Percentiles rank a stretch among this genome's conserved stretches.
phyloP scores from a whole-genome alignment of 345 rosid genomes.

The Brassica rapa region DNA sequence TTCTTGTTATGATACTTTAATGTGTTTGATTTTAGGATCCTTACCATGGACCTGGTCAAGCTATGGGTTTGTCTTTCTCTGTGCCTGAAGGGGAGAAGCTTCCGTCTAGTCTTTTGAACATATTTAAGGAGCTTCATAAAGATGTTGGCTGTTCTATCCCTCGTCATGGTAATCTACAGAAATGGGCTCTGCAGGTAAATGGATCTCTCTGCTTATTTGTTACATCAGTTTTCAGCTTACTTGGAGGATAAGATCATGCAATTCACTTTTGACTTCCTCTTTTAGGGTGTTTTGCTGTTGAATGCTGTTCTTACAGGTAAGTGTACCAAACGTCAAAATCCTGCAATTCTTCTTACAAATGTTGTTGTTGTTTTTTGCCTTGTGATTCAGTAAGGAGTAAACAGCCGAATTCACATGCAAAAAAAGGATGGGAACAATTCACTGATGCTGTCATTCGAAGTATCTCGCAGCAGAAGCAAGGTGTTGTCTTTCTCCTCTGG shows the following conservation, averaged over 20 bases:
- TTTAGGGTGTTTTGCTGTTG: constrained; percentile 85
- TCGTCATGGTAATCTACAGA: constrained; percentile 80
- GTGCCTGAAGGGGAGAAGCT: constrained; percentile 76
- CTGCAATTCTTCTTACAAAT: background rate
- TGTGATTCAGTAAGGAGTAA: constrained; percentile 65
- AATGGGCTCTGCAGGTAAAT: constrained; percentile 86
- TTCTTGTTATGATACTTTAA: background rate
- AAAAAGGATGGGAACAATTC: constrained; percentile 98
- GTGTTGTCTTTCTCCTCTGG: constrained; percentile 94
- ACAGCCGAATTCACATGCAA: constrained; percentile 94
- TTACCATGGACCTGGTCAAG: constrained; percentile 96
- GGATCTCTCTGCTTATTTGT: constrained; percentile 5
- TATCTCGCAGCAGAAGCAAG: constrained; percentile 79
- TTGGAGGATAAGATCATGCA: constrained; percentile 15
- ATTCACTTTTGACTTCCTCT: constrained; percentile 11
- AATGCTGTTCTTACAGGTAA: constrained; percentile 90
- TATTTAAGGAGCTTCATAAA: constrained; percentile 82
- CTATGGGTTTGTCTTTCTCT: constrained; percentile 96
- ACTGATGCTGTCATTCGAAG: constrained; percentile 86
- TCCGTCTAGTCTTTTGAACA: constrained; percentile 85
- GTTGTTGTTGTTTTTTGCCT: background rate
- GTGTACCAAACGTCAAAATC: too few species aligned
- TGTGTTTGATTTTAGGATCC: constrained; percentile 56
- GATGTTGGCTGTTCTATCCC: constrained; percentile 92
- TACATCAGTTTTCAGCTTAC: background rate